Conservation (phyloP, 495 filamentous ascomycete species). For the Aspergillus steynii region DNA sequence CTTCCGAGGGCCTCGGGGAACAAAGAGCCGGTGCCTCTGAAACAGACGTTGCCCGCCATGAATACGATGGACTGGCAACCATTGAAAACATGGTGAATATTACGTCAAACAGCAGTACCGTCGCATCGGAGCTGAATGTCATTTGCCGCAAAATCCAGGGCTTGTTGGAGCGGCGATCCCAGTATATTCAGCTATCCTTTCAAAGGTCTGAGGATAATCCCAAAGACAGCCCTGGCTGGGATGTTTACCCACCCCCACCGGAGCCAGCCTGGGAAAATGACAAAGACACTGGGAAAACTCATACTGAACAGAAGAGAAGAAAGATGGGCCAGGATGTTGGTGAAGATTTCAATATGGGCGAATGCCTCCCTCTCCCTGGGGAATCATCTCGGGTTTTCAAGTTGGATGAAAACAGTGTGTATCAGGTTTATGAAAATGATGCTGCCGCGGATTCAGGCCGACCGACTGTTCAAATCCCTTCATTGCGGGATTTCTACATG, state of each 20-base stretch:
- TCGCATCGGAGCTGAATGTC: constrained; percentile 75
- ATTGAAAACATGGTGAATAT: constrained; percentile 17
- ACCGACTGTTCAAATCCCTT: constrained; percentile 79
- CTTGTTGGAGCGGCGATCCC: constrained; percentile 80
- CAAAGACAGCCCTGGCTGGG: constrained; percentile 79
- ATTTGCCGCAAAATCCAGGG: constrained; percentile 89
- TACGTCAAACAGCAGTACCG: constrained; percentile 44
- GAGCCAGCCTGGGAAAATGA: constrained; percentile 86
- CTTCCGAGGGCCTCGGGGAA: constrained; percentile 3
- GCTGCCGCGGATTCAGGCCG: constrained; percentile 57
- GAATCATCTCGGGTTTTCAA: constrained; percentile 67
- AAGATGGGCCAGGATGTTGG: constrained; percentile 92
- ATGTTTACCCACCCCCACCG: constrained; percentile 86
- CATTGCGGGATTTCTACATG: constrained; percentile 89
- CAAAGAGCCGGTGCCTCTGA: neutral
- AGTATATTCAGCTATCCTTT: constrained; percentile 84
- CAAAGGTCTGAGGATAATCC: constrained; percentile 82
- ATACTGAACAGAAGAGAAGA: constrained; percentile 51
- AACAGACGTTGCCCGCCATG: constrained; percentile 1
- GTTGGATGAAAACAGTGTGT: constrained; percentile 82
- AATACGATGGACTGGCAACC: constrained; percentile 14
- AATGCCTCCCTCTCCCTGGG: constrained; percentile 69
- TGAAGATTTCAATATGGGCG: constrained; percentile 82
- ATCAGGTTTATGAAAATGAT: constrained; percentile 77
- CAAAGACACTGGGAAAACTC: constrained; percentile 41